Base-by-base conservation (phyloP, 1,139 yeast species). In the Yamadazyma dendronema region DNA sequence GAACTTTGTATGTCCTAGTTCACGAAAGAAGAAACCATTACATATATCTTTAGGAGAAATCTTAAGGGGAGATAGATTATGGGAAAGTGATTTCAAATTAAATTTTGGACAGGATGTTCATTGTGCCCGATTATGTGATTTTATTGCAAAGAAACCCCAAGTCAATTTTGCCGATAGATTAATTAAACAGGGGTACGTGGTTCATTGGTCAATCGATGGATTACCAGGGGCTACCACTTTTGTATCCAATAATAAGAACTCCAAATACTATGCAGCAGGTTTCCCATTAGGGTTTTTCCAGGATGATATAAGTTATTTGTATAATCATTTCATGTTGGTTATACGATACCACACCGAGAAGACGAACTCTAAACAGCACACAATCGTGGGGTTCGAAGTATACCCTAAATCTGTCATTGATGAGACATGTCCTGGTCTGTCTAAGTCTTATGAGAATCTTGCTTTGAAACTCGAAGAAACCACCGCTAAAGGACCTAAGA, bases 211-310 rank as follows among this genome's bases (percentile, higher is more conserved):
- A 30, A 69, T 88, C 15, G 96, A 89, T 61, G 88, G 83, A 14
- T 63, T 89, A 28, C 96, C 96, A 0, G 95, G 94, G 3, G 94
- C 96, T 3, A 87, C 96, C 4, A 85, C 95, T 0, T 85, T 83
- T 53, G 77, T 82, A 25, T 79, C 85, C 6, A 72, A 79, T 4
- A 77, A 74, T 33, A 74, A 72, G 30, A 66, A 75, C 30, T 64
- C 68, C 35, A 83, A 86, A 53, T 85, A 83, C 57, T 88, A 88
- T 51, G 85, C 89, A 4, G 80, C 95, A 2, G 97, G 96, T 1
- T 89, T 88, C 62, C 90, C 95, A 1, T 57, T 89, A 32, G 97
- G 97, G 0, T 82, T 77, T 48, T 77, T 77, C 34, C 62, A 74
- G 38, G 74, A 75, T 37, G 84, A 73, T 14, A 61, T 73, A 28